phyloP scores from a whole-genome alignment of 257 asterid species.

The Primulina eburnea region DNA sequence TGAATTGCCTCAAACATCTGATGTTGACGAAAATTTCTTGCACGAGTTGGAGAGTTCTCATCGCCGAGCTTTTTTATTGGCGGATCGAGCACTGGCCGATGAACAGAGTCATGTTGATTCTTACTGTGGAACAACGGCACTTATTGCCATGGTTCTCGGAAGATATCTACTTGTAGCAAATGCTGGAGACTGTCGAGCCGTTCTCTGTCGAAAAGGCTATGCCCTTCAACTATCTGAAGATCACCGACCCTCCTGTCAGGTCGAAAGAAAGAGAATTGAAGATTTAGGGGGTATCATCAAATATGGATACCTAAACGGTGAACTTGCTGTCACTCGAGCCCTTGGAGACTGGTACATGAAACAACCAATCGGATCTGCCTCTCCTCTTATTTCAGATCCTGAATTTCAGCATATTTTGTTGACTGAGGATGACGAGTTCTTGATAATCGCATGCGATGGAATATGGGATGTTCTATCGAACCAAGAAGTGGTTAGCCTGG shows the following conservation, averaged over 20 bases:
- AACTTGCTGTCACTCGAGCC: constrained; percentile 84
- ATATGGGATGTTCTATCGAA: constrained; percentile 89
- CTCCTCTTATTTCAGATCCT: constrained; percentile 90
- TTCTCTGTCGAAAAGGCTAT: constrained; percentile 75
- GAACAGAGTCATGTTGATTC: constrained; percentile 50
- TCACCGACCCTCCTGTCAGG: constrained; percentile 67
- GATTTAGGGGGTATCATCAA: constrained; percentile 75
- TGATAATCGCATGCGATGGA: constrained; percentile 91
- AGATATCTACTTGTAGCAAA: constrained; percentile 71
- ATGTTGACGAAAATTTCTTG: constrained; percentile 52
- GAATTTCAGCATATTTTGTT: constrained; percentile 53
- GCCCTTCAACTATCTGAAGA: constrained; percentile 91
- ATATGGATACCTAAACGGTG: constrained; percentile 78
- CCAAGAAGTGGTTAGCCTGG: constrained; percentile 79
- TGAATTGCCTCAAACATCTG: constrained; percentile 53
- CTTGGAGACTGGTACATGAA: constrained; percentile 98
- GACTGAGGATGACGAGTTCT: constrained; percentile 83
- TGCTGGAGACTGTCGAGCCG: constrained; percentile 97
- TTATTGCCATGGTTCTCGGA: constrained; percentile 75
- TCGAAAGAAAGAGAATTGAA: constrained; percentile 69
- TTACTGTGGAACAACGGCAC: constrained; percentile 88
- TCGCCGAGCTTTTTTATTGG: constrained; percentile 56
- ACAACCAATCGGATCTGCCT: constrained; percentile 67
- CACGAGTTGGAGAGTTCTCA: constrained; percentile 55
- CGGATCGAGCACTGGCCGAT: constrained; percentile 73